phyloP scores from a whole-genome alignment of 2,329 filamentous ascomycete genomes.

The Iodosphaeria phyllophila region DNA sequence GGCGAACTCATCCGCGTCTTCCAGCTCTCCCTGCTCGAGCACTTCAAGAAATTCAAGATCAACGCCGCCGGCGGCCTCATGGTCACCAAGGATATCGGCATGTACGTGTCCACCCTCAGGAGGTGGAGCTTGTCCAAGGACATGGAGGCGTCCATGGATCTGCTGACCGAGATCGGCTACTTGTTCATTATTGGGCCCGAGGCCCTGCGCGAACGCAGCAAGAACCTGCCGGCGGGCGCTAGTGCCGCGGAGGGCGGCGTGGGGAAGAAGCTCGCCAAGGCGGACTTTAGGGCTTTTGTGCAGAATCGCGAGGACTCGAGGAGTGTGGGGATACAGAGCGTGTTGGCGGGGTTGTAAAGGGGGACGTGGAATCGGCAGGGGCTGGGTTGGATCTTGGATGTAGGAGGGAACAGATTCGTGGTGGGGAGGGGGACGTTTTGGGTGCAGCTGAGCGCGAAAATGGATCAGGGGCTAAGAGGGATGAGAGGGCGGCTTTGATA shows the following conservation, averaged over 20 bases:
- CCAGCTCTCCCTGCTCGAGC: conserved; percentile 64
- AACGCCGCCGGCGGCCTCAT: conserved; percentile 87
- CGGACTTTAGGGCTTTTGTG: conserved; percentile 69
- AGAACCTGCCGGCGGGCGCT: conserved; percentile 31
- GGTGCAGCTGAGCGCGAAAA: too few relatives aligned
- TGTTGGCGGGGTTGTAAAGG: conserved; percentile 43
- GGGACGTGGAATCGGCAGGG: too few relatives aligned
- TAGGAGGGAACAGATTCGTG: too few relatives aligned
- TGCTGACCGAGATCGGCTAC: conserved; percentile 83
- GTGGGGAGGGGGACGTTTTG: too few relatives aligned
- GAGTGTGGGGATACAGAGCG: conserved; percentile 65
- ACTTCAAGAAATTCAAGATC: conserved; percentile 87
- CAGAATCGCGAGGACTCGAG: conserved; percentile 68
- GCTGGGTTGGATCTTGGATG: too few relatives aligned
- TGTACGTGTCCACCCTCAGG: conserved; percentile 73
- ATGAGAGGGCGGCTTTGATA: too few relatives aligned
- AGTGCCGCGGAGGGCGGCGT: too few relatives aligned
- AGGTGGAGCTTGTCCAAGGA: conserved; percentile 61
- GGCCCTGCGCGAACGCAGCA: conserved; percentile 51
- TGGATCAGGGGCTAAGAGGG: too few relatives aligned
- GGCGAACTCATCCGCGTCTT: conserved; percentile 66
- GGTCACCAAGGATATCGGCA: conserved; percentile 89
- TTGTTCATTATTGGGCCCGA: conserved; percentile 85
- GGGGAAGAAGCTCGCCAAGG: conserved; percentile 38
- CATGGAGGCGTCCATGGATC: conserved; percentile 54